Base-by-base conservation (phyloP, 1,284 basidiomycete genomes). In the Amylostereum areolatum region DNA sequence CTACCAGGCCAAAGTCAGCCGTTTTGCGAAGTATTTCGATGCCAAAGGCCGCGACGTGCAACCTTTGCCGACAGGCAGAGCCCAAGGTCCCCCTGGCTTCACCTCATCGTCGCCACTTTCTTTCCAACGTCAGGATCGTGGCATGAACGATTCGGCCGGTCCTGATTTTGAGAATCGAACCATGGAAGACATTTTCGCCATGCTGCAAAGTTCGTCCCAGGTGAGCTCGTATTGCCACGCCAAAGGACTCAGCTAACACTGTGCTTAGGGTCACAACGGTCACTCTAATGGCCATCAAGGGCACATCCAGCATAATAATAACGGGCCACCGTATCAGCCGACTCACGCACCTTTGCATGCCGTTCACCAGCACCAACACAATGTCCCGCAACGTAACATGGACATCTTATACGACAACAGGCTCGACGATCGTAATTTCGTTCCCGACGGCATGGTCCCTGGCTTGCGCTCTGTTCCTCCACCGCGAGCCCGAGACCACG, bases 11-110 rank as follows among this genome's bases (percentile, higher is more conserved):
- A 87, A 82, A 63, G 86, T 86, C 31, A 89, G 87, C 61, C 80
- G 87, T 29, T 85, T 90, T 62, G 87, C 86, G 31, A 90, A 89
- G 61, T 88, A 89, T 62, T 90, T 89, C 54, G 88, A 89, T 56
- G 74, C 74, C n/a, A 89, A 86, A 64, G 62, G 65, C 32, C 76
- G 78, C 55, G 83, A 86, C 5, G 40, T 55, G 44, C 53, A 53
- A 40, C 57, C 62, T 31, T 52, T 59, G 29, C 48, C 63, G 11
- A 47, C 44, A 53, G 62, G 31, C 56, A 79, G 80, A 55, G 60
- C 63, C 34, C 66, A 69, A 37, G 66, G 65, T n/a, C 60, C 63
- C 5, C 65, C 66, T 43, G 64, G 68, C 24, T 67, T 72, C 43
- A 59, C 64, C 29, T 67, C 76, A 47, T 67, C 71, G 11, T 73